These are phyloP conservation scores for Saccharata proteae DNA, from an alignment of 2,329 filamentous ascomycete species.

Conservation along the genomic window DNA sequence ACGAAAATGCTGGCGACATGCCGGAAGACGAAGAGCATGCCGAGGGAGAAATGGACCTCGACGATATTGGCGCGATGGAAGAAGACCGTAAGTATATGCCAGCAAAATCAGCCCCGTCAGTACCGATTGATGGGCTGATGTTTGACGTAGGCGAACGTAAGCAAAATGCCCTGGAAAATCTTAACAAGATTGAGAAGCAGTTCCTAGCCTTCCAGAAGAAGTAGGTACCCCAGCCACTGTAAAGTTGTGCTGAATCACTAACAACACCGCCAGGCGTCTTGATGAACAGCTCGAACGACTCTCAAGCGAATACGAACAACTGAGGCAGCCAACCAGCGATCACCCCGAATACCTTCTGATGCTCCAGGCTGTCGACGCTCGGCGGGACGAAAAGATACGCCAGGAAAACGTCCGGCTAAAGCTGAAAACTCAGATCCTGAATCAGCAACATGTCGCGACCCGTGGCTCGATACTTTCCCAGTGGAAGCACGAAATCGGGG, in stretches of 20 bases:
- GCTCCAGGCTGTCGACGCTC: slow-evolving; percentile 73
- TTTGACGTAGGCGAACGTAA: slow-evolving; percentile 56
- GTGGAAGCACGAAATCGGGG: slow-evolving; percentile 44
- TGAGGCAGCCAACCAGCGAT: slow-evolving; percentile 47
- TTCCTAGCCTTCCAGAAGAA: slow-evolving; percentile 77
- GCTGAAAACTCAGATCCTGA: slow-evolving; percentile 59
- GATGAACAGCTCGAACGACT: slow-evolving; percentile 77
- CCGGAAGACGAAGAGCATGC: slow-evolving; percentile 15
- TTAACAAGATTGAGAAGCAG: slow-evolving; percentile 72
- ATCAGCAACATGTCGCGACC: slow-evolving; percentile 8
- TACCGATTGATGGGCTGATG: slow-evolving; percentile 3
- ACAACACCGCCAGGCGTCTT: slow-evolving; percentile 71
- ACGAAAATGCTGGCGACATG: slow-evolving; percentile 5
- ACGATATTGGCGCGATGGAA: slow-evolving; percentile 22
- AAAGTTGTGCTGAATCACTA: neutral
- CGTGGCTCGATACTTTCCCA: slow-evolving; percentile 6
- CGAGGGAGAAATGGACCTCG: slow-evolving; percentile 32
- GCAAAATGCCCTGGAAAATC: slow-evolving; percentile 65
- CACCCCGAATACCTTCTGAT: slow-evolving; percentile 88
- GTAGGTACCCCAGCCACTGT: slow-evolving; percentile 31
- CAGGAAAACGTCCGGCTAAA: slow-evolving; percentile 63
- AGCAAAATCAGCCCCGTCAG: too few species aligned
- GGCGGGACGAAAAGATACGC: slow-evolving; percentile 67
- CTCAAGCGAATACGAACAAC: slow-evolving; percentile 53
- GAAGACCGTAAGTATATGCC: slow-evolving; percentile 22